Percentiles rank a stretch among this genome's conserved stretches.
Conservation (phyloP, 352 stramenopile genomes). For the Thraustotheca clavata region DNA sequence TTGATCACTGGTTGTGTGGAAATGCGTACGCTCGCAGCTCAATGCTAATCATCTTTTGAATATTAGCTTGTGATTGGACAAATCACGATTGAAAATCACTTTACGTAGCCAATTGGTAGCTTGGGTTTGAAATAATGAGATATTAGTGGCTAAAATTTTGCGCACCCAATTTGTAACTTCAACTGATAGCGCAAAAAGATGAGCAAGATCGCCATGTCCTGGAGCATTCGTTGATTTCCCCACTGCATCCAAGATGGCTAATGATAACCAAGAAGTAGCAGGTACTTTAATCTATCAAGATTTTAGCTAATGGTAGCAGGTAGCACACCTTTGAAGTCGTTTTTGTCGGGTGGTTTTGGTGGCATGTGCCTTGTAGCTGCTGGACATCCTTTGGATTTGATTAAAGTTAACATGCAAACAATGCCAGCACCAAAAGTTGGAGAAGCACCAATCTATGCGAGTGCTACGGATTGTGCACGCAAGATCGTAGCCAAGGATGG, state of each 20-base stretch:
- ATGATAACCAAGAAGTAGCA: slow-evolving; percentile 23
- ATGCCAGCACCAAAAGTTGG: slow-evolving; percentile 61
- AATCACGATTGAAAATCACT: background rate
- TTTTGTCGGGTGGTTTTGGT: slow-evolving; percentile 90
- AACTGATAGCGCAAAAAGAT: background rate
- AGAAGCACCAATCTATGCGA: slow-evolving; percentile 62
- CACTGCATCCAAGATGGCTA: slow-evolving; percentile 81
- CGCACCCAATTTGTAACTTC: background rate
- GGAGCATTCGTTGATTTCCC: slow-evolving; percentile 22
- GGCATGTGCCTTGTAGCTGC: slow-evolving; percentile 87
- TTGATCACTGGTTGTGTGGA: too few relatives aligned
- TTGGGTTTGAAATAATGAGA: background rate
- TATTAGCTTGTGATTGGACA: background rate
- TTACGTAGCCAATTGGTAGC: background rate
- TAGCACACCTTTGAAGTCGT: slow-evolving; percentile 68
- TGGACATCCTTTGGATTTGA: slow-evolving; percentile 92
- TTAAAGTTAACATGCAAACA: slow-evolving; percentile 94
- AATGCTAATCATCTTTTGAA: background rate
- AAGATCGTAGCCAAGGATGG: slow-evolving; percentile 92
- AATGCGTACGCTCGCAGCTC: too few relatives aligned
- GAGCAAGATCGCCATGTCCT: background rate
- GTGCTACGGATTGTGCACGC: slow-evolving; percentile 84
- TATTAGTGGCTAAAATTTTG: background rate
- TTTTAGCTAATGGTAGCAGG: background rate
- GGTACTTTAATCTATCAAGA: background rate